These are phyloP conservation scores for Pholiota microspora DNA, from an alignment of 768 basidiomycete species.

Conservation along the genomic window DNA sequence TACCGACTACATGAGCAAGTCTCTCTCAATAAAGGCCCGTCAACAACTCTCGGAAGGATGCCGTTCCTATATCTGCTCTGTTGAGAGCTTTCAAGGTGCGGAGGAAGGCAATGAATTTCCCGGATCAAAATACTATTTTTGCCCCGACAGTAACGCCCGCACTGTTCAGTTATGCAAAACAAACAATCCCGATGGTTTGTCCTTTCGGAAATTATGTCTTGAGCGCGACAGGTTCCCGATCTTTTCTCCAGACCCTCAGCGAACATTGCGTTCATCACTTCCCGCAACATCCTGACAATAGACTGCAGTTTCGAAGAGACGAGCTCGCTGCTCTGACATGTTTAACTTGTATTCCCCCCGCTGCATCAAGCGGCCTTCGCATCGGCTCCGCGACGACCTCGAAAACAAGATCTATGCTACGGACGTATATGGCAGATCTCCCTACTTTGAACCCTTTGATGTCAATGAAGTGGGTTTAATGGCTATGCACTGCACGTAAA, in stretches of 20 bases:
- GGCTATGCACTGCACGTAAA: neutral
- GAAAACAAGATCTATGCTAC: neutral
- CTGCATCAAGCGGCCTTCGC: neutral
- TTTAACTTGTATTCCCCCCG: neutral
- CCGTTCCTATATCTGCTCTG: neutral
- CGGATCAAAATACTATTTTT: neutral
- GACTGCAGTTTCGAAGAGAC: neutral
- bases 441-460: neutral
- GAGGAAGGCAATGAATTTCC: neutral
- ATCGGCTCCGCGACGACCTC: neutral
- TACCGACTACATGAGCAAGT: no score
- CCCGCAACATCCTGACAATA: neutral
- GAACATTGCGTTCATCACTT: neutral
- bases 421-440: neutral
- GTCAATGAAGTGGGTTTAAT: neutral
- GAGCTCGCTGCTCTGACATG: neutral
- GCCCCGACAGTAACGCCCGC: neutral
- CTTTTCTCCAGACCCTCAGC: neutral
- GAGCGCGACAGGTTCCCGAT: neutral
- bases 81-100: neutral
- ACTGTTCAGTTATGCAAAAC: neutral
- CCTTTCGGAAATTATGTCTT: neutral
- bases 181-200: neutral
- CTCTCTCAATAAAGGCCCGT: slow-evolving; percentile 2
- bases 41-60: neutral